phyloP scores from a whole-genome alignment of 768 basidiomycete species.

The Tephrocybe sp. region DNA sequence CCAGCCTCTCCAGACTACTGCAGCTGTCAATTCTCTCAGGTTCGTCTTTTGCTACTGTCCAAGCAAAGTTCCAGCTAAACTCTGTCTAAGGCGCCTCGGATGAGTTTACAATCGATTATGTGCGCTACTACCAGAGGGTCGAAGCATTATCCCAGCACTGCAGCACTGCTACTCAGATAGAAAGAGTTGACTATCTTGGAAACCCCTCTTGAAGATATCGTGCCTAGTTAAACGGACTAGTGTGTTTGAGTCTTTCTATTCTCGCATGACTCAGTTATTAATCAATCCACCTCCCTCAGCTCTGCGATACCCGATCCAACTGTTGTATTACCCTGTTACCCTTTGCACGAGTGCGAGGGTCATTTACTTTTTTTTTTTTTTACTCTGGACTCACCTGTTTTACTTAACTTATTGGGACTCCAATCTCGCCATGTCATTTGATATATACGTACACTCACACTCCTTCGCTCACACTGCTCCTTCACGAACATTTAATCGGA shows the following conservation, averaged over 20 bases:
- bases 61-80: background rate
- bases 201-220: background rate
- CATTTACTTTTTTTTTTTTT: background rate
- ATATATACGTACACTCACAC: background rate
- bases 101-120: conserved; percentile 12
- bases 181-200: background rate
- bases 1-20: background rate
- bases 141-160: background rate
- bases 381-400: background rate
- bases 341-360: too few species aligned
- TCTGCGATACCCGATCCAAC: too few species aligned
- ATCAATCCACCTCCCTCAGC: too few species aligned
- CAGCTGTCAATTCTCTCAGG: conserved; percentile 2
- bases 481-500: background rate
- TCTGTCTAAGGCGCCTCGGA: background rate
- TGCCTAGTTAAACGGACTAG: background rate
- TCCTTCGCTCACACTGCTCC: background rate
- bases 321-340: too few species aligned
- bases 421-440: background rate
- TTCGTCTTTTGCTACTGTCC: background rate
- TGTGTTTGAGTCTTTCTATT: too few species aligned
- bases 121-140: conserved; percentile 15
- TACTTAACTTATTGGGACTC: background rate
- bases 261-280: too few species aligned
- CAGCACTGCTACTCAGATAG: background rate